A percentile compares a stretch with the other conserved stretches of the same genome.
phyloP scores from a whole-genome alignment of 345 rosid genomes.

The Salix exigua region DNA sequence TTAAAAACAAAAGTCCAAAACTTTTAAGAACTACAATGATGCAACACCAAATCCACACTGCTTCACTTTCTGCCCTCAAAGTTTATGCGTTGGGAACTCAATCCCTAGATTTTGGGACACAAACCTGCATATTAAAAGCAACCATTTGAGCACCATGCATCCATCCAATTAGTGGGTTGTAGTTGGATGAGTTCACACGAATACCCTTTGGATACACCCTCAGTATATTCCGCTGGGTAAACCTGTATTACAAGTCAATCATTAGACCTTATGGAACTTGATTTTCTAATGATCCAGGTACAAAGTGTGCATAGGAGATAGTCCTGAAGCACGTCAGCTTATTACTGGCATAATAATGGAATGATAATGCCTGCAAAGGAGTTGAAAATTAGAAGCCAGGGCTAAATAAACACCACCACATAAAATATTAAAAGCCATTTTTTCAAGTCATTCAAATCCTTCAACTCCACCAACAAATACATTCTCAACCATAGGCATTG shows the following conservation, averaged over 20 bases:
- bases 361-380: not conserved
- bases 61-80: not conserved
- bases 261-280: conserved; percentile 10
- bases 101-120: not conserved
- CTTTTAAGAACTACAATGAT: not conserved
- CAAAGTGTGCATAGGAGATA: not conserved
- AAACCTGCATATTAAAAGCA: conserved; percentile 87
- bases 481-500: not conserved
- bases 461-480: not conserved
- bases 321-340: not conserved
- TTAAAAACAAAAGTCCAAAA: not conserved
- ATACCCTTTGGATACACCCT: conserved; percentile 89
- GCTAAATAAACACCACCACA: not conserved
- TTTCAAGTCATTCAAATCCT: not conserved
- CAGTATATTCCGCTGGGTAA: conserved; percentile 71
- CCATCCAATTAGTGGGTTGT: conserved; percentile 69
- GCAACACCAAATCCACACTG: not conserved
- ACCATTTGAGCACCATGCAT: conserved; percentile 91
- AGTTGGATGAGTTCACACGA: conserved; percentile 67
- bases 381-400: not conserved
- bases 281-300: not conserved
- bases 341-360: not conserved
- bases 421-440: not conserved
- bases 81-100: not conserved
- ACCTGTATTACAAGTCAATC: conserved; percentile 39